phyloP scores from a whole-genome alignment of 140 eudicot species.

The Anethum foeniculum region DNA sequence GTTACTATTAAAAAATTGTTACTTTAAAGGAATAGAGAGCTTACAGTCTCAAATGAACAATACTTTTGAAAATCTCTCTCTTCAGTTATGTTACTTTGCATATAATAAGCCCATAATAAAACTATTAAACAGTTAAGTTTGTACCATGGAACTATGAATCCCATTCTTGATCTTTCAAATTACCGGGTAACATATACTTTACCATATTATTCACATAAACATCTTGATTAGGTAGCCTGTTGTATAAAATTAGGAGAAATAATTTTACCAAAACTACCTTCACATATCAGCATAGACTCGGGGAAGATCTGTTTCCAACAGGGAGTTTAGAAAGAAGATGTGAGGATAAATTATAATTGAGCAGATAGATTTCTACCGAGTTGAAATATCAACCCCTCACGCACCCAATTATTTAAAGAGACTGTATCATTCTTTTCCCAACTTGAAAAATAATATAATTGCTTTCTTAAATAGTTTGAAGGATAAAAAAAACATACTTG shows the following conservation, averaged over 20 bases:
- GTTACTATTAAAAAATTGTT: too few relatives aligned
- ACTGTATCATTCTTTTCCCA: background rate
- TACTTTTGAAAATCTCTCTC: background rate
- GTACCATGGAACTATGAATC: background rate
- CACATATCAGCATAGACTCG: background rate
- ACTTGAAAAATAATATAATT: background rate
- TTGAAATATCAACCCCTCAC: background rate
- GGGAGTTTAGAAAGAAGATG: background rate
- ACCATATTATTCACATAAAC: background rate
- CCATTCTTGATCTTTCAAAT: background rate
- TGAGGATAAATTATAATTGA: background rate
- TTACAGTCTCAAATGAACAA: background rate
- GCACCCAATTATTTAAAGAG: background rate
- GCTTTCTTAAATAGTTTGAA: background rate
- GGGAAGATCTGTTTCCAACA: background rate
- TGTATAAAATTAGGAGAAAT: background rate
- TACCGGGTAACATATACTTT: background rate
- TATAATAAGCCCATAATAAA: background rate
- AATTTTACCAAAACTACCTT: background rate
- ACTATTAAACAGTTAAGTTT: background rate
- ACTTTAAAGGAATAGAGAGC: background rate
- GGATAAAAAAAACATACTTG: background rate
- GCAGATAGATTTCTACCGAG: background rate
- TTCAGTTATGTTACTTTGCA: background rate
- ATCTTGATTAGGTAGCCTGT: background rate